Evolutionary conservation across 1,139 yeast genomes (phyloP), one percentile per base, ranked within the genome.

Genomic region (Sugiyamaella paludigena): DNA sequence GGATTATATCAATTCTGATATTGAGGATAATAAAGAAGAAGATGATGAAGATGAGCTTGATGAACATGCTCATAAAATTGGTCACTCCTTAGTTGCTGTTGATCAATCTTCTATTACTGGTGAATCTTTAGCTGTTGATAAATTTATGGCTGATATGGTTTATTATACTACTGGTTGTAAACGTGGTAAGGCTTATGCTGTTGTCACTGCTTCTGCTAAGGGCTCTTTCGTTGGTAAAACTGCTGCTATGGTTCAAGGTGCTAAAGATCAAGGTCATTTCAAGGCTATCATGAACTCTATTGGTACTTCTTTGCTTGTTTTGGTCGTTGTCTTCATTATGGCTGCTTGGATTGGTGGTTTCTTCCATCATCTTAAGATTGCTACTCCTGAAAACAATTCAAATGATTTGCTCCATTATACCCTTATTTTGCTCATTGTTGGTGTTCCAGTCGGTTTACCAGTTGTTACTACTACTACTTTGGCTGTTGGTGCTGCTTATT

Each of bases 401-500:
- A 63, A 63, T 59, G 64, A 59, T 64, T 78, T 83, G 74, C 75
- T 81, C 69, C 77, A 84, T 75, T 79, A 78, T 83, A 83, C 95
- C 66, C 76, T 87, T 72, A 94, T 91, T 66, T 84, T 86, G 72
- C 84, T 92, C 77, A 85, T 86, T 74, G 82, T 87, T 68, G 96
- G 95, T 85, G 95, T 87, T 62, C 95, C 95, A 74, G 95, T 86
- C 65, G 95, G 95, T 84, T 80, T 86, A 73, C 95, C 95, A 74
- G 95, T 92, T 72, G 95, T 86, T 67, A 94, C 86, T 64, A 86
- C 95, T 78, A 86, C 95, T 68, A 86, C 95, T 73, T 84, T 86
- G 92, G 95, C 95, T 74, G 95, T 86, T 73, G 95, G 95, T 83
- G 95, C 95, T 73, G 94, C 94, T 72, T 86, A 86, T 85, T 77